Evolutionary conservation across 495 filamentous ascomycete species (phyloP).

Genomic region (Penicillium flavigenum): DNA sequence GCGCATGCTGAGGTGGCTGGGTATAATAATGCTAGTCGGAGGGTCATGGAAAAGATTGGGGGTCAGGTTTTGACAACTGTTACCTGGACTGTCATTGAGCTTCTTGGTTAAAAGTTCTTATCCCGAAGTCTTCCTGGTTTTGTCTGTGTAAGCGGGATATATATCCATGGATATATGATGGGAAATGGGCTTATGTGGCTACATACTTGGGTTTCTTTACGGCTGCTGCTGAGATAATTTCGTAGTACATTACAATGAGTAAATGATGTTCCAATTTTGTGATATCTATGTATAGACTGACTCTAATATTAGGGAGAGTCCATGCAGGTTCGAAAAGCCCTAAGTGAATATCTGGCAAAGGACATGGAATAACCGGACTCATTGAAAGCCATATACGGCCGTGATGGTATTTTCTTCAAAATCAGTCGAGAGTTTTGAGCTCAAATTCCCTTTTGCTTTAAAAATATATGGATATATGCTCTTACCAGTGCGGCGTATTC

Average conservation of each 20-base stretch:
- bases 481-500: background rate
- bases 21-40: conserved; percentile 47
- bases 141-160: background rate
- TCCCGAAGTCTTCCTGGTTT: background rate
- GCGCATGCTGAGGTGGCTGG: conserved; percentile 48
- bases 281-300: too few relatives aligned
- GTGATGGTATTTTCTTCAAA: background rate
- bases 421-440: background rate
- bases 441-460: background rate
- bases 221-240: background rate
- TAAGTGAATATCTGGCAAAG: background rate
- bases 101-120: conserved; percentile 13
- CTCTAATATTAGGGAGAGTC: background rate
- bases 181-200: background rate
- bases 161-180: too few relatives aligned
- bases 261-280: background rate
- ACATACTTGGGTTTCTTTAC: background rate
- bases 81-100: conserved; percentile 46
- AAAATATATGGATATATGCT: background rate
- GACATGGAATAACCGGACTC: background rate
- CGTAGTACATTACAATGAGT: background rate
- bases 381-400: background rate
- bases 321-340: background rate
- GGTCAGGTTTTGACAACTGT: conserved; percentile 37
- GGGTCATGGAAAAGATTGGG: conserved; percentile 53